Percentiles rank a stretch among this genome's conserved stretches.
Conservation (phyloP, 2,329 filamentous ascomycete species). For the Diplodia intermedia region DNA sequence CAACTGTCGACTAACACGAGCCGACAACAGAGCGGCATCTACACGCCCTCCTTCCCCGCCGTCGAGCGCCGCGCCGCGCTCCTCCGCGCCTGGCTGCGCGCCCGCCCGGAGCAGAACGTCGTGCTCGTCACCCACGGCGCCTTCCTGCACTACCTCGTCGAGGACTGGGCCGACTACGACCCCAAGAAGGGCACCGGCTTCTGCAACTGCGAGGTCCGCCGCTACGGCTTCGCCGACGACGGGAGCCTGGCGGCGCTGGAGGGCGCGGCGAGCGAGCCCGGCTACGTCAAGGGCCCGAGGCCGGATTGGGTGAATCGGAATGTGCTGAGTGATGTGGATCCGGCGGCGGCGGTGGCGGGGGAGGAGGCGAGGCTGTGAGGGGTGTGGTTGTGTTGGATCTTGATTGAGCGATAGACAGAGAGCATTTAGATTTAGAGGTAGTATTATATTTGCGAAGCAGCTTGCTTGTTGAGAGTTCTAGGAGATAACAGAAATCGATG, state of each 20-base stretch:
- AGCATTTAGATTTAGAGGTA: neutral
- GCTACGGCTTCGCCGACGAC: slow-evolving; percentile 43
- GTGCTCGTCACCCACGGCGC: slow-evolving; percentile 83
- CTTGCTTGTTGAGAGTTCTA: no score
- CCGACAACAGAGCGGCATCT: slow-evolving; percentile 41
- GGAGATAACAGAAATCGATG: no score
- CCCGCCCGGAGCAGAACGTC: slow-evolving; percentile 67
- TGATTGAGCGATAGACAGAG: no score
- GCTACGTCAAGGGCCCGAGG: slow-evolving; percentile 38
- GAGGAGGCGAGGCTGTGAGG: slow-evolving; percentile 21
- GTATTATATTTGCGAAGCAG: neutral
- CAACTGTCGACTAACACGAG: neutral
- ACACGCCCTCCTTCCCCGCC: slow-evolving; percentile 41
- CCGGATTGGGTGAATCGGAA: slow-evolving; percentile 30
- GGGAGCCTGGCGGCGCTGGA: slow-evolving; percentile 43
- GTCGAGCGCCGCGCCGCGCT: slow-evolving; percentile 43
- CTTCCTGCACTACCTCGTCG: slow-evolving; percentile 82
- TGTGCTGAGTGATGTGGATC: slow-evolving; percentile 15
- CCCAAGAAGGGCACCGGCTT: slow-evolving; percentile 53
- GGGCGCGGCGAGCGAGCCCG: slow-evolving; percentile 24
- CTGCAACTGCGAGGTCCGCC: slow-evolving; percentile 45
- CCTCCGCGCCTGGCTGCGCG: slow-evolving; percentile 61
- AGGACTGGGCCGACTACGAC: slow-evolving; percentile 74
- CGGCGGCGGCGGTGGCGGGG: neutral
- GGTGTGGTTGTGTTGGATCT: no score